Base-by-base conservation (phyloP, 192 early-diverging fungal species). In the Mortierella hygrophila region DNA sequence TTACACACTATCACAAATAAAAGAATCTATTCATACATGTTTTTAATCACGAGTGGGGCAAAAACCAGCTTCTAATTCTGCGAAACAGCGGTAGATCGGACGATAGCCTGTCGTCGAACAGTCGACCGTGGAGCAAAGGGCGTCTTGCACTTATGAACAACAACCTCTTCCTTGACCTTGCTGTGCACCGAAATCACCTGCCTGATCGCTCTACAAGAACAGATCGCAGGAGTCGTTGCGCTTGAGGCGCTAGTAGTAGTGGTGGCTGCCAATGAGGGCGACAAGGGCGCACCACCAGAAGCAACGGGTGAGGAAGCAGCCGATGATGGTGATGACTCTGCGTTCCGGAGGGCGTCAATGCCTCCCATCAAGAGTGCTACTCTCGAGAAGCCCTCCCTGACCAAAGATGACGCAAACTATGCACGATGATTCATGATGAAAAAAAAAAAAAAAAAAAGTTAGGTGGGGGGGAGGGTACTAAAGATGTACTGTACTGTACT, bases 291-390 rank as follows among this genome's bases (percentile, higher is more conserved):
- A 1, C 69, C 42, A 20, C 29, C 42, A 29, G 54, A 21, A 1
- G 42, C 42, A 32, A 7, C 74, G 4, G 20, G 38, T 68, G 75
- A 16, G 6, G 71, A 40, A 5, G 6, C 21, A 41, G 26, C 75
- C 9, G 60, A 77, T 32, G 44, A 35, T 65, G 42, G 8, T 23
- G 75, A 32, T 0, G n/a, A 18, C 15, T 81, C 84, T 4, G 75
- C 9, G 38, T 81, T 77, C 23, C 86, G 81, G 23, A 93, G 74
- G 18, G 91, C 91, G 41, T 89, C 88, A 16, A 93, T 88, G 0
- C 92, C 90, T 16, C 92, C 92, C 65, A 90, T 88, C 49, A 93
- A 75, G 8, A 90, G 77, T 4, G 89, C 89, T 16, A 91, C 90
- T 35, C 90, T 78, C 32, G 87, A 41, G 54, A 93, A 92, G 3